Percentiles rank a stretch among this genome's conserved stretches.
phyloP scores from a whole-genome alignment of 2,329 filamentous ascomycete species.

The Ceratocystis destructans region DNA sequence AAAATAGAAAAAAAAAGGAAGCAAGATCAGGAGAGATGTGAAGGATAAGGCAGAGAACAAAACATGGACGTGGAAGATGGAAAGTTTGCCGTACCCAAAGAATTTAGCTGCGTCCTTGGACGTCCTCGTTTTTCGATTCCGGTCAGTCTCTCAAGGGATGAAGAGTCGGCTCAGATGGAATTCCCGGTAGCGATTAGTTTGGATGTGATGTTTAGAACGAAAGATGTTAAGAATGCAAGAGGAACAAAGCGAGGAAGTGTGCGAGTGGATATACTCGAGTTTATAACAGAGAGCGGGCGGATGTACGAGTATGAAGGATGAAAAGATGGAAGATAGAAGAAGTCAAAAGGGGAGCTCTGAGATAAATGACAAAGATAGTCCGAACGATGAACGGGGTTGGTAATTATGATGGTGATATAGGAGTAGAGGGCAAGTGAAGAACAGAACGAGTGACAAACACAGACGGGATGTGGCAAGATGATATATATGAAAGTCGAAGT shows the following conservation, averaged over 20 bases:
- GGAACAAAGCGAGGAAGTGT: background rate
- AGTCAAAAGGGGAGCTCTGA: background rate
- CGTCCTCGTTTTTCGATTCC: background rate
- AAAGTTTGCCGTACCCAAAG: background rate
- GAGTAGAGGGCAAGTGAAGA: background rate
- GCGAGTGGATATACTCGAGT: background rate
- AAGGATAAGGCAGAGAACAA: background rate
- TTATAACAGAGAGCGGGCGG: background rate
- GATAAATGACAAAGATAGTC: background rate
- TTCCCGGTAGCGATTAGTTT: background rate
- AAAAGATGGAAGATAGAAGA: background rate
- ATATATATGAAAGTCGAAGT: constrained; percentile 8
- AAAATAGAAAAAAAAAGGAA: background rate
- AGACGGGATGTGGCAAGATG: constrained; percentile 5
- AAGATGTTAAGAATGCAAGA: constrained; percentile 1
- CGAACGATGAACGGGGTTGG: background rate
- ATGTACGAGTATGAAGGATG: background rate
- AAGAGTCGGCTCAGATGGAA: background rate
- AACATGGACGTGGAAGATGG: background rate
- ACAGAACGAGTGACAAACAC: background rate
- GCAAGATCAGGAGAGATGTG: background rate
- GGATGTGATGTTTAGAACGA: background rate
- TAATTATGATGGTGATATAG: background rate
- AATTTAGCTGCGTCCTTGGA: background rate
- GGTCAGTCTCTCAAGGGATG: background rate